Evolutionary conservation across 257 asterid species (phyloP), one percentile per base, ranked within the genome.

Genomic region (Avicennia marina): DNA sequence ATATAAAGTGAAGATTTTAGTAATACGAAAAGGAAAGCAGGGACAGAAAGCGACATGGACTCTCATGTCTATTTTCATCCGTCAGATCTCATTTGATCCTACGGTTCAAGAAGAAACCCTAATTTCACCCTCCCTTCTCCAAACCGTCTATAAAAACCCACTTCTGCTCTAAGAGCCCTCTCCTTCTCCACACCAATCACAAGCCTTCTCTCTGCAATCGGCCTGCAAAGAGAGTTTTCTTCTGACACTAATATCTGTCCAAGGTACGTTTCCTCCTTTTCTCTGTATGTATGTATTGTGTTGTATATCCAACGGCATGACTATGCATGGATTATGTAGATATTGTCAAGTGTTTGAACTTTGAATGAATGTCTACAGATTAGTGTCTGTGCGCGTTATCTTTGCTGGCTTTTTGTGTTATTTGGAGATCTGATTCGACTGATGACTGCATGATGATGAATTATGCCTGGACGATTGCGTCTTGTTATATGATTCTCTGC

Each of bases 41-140:
- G 8, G 19, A 5, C 12, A 10, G 9, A 33, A n/a, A n/a, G n/a
- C 34, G 34, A 0, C 34, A 8, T 8, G 34, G 34, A 29, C 34
- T 29, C 7, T 4, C n/a, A n/a, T 16, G 43, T 34, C 33, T 33
- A 47, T 38, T 38, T n/a, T n/a, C 44, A 56, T 5, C 65, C 71
- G 71, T 56, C 59, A 6, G 71, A 65, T 65, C 52, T 12, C 27
- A 4, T 33, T 40, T 27, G 51, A 65, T 65, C 71, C 46, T 7
- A 65, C 71, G 65, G 71, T 39, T 46, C 64, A 19, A 2, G 16
- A 13, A 10, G n/a, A 65, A 56, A 65, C 71, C 71, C 60, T 56
- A 65, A 56, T 45, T 36, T 26, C 4, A 44, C 41, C 11, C 53
- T 17, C 26, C 5, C 26, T 52, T 27, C 43, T 11, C 24, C 45